Evolutionary conservation across 2,329 filamentous ascomycete genomes (phyloP), one percentile per base, ranked within the genome.

Genomic region (Alternaria sp.): DNA sequence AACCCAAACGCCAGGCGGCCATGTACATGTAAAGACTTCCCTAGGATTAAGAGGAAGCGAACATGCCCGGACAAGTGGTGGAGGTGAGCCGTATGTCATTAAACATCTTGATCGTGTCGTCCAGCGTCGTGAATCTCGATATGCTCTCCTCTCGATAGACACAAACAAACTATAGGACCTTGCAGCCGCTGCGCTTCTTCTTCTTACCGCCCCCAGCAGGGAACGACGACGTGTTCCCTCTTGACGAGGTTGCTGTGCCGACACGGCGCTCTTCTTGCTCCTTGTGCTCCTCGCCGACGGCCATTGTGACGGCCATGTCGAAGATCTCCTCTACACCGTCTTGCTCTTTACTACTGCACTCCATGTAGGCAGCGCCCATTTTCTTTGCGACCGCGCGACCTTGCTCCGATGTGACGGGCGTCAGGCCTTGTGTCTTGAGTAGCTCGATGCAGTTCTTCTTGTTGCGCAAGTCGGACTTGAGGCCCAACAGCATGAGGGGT

Each of bases 341-440:
- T 91, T 97, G 96, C 82, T 97, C 96, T 83, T 98, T 98, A 82
- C 93, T 97, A 79, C 93, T 97, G 86, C 96, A 99, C 83, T 99
- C 96, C 88, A 97, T 95, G 84, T 99, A 99, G 76, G 90, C 87
- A 12, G 96, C 96, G 67, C 90, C 90, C 96, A 99, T 99, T 83
- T 95, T 96, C 76, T 90, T 88, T 59, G 96, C 94, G 25, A 99
- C 94, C 9, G 89, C 87, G 77, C 91, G 88, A 67, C 95, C 96
- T 82, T 99, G 95, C 74, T 97, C 92, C 54, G 90, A 89, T 1
- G 94, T 97, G 52, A 99, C 95, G 6, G 96, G 96, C 3, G 95
- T 98, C 63, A 99, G 87, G 51, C 96, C 96, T 81, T 99, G 96
- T 15, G 95, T 97, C 84, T 97, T 97, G 82, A 99, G 93, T 80